Evolutionary conservation across 495 filamentous ascomycete genomes (phyloP).

Genomic region (Trichoderma gamsii): DNA sequence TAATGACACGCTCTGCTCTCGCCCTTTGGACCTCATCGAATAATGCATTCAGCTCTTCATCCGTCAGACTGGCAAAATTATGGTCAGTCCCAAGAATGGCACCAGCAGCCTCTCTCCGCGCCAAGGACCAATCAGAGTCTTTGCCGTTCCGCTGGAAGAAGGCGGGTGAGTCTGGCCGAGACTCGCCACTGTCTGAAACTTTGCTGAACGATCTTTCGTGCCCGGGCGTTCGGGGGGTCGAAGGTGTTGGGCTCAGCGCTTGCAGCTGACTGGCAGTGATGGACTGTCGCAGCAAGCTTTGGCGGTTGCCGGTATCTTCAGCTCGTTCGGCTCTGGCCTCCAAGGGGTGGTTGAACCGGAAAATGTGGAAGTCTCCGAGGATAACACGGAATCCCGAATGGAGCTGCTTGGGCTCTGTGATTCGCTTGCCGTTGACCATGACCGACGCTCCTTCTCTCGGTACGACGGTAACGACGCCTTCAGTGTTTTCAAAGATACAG

Average conservation of each 20-base stretch:
- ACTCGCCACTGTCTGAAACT: constrained; percentile 45
- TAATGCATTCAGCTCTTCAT: constrained; percentile 90
- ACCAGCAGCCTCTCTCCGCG: constrained; percentile 82
- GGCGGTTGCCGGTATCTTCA: constrained; percentile 43
- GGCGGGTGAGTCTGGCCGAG: constrained; percentile 73
- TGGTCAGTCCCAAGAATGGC: constrained; percentile 89
- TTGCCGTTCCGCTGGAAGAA: constrained; percentile 58
- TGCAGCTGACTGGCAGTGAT: constrained; percentile 75
- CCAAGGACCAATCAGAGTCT: constrained; percentile 95
- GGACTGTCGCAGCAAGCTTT: constrained; percentile 82
- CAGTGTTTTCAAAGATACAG: constrained; percentile 85
- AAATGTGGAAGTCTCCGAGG: constrained; percentile 97
- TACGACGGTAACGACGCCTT: constrained; percentile 83
- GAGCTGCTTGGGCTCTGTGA: constrained; percentile 74
- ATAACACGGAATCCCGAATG: constrained; percentile 93
- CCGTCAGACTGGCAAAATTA: constrained; percentile 78
- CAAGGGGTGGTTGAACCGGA: constrained; percentile 95
- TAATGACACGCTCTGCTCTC: constrained; percentile 66
- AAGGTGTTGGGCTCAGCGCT: constrained; percentile 44
- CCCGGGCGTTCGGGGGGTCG: constrained; percentile 40
- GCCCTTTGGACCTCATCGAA: constrained; percentile 92
- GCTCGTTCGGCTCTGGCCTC: constrained; percentile 91
- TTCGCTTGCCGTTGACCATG: constrained; percentile 93
- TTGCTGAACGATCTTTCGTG: constrained; percentile 76
- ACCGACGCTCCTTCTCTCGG: constrained; percentile 86